Percentiles rank a stretch among this genome's conserved stretches.
phyloP scores from a whole-genome alignment of 2,329 filamentous ascomycete species.

The Byssochlamys sp. region DNA sequence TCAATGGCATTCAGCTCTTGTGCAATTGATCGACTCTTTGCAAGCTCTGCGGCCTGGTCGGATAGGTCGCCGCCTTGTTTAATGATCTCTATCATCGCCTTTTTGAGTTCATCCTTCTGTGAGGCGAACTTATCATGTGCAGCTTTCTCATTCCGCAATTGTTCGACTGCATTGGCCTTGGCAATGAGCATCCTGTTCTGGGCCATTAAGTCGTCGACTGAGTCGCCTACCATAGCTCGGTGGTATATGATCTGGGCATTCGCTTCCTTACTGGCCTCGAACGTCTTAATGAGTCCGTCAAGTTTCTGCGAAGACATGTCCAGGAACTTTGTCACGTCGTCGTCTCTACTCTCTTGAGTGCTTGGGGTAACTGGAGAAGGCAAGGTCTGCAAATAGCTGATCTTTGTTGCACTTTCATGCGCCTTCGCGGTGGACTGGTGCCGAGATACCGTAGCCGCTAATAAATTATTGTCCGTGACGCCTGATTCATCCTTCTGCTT shows the following conservation, averaged over 20 bases:
- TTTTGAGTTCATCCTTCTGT: constrained; percentile 26
- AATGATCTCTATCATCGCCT: constrained; percentile 25
- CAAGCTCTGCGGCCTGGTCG: constrained; percentile 22
- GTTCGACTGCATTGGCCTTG: constrained; percentile 30
- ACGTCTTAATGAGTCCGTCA: constrained; percentile 16
- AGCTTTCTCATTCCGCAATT: constrained; percentile 19
- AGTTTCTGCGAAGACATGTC: constrained; percentile 17
- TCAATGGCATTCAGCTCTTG: constrained; percentile 27
- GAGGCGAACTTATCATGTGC: constrained; percentile 18
- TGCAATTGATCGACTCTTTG: constrained; percentile 23
- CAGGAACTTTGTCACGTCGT: constrained; percentile 23
- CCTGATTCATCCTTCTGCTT: not conserved
- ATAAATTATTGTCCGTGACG: not conserved
- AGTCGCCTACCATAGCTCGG: constrained; percentile 24
- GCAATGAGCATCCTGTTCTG: constrained; percentile 26
- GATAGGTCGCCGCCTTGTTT: constrained; percentile 24
- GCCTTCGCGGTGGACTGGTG: not conserved
- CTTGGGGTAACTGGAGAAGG: constrained; percentile 8
- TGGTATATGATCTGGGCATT: constrained; percentile 31
- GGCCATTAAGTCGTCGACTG: constrained; percentile 22
- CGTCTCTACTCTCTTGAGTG: constrained; percentile 10
- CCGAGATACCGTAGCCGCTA: not conserved
- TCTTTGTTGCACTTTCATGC: not conserved
- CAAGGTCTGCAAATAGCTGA: constrained; percentile 6
- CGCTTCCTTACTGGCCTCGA: constrained; percentile 21